Percentiles rank a stretch among this genome's conserved stretches.
Conservation (phyloP, 2,329 filamentous ascomycete genomes). For the Gnomoniopsis smithogilvyi region DNA sequence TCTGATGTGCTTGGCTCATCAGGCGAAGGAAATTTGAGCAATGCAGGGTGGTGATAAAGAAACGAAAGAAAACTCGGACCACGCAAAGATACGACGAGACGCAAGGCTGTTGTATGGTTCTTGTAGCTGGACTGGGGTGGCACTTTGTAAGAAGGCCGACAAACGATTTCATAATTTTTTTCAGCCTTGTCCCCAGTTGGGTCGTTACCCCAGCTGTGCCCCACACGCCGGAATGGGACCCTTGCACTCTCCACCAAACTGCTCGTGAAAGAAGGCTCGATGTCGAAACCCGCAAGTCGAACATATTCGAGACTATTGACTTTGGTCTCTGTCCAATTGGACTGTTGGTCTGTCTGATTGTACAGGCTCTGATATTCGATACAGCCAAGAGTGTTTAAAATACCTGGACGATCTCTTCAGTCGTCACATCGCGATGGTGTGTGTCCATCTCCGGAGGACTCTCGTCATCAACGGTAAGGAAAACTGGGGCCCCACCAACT, state of each 20-base stretch:
- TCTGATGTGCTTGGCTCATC: too few species aligned
- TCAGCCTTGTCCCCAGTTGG: constrained; percentile 18
- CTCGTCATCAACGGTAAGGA: too few species aligned
- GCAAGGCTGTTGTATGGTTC: constrained; percentile 4
- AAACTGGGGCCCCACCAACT: too few species aligned
- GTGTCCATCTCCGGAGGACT: neutral
- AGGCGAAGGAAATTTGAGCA: neutral
- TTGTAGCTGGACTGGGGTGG: neutral
- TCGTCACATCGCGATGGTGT: too few species aligned
- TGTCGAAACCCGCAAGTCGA: neutral
- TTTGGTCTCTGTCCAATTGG: too few species aligned
- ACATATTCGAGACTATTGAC: too few species aligned
- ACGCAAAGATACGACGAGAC: constrained; percentile 3
- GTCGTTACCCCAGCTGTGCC: neutral
- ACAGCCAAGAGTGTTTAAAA: too few species aligned
- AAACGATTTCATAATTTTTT: constrained; percentile 21
- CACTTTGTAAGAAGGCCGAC: constrained; percentile 17
- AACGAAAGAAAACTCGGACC: neutral
- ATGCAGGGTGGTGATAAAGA: neutral
- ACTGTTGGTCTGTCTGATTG: too few species aligned
- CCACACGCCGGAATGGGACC: constrained; percentile 8
- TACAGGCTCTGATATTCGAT: too few species aligned
- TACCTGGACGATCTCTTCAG: neutral
- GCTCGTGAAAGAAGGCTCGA: neutral
- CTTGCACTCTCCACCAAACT: neutral